A percentile compares a stretch with the other conserved stretches of the same genome.
phyloP scores from a whole-genome alignment of 164 flowering plant genomes.

The Dillenia turbinata region DNA sequence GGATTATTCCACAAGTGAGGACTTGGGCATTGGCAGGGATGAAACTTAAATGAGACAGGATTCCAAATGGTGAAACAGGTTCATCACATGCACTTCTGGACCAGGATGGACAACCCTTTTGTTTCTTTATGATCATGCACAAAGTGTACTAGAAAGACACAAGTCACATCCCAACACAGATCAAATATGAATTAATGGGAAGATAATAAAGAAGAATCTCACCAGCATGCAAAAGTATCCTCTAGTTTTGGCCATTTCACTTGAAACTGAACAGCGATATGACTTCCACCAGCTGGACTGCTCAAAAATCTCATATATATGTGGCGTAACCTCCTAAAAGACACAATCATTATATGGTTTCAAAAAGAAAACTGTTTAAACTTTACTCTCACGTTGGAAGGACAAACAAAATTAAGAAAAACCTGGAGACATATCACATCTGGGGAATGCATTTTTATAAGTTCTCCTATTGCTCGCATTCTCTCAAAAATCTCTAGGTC shows the following conservation, averaged over 20 bases:
- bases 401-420: slow-evolving; percentile 2
- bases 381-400: background rate
- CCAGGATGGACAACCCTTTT: no score
- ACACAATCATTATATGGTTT: background rate
- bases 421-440: slow-evolving; percentile 96
- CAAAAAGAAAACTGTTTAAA: background rate
- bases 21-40: no score
- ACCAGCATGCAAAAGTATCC: slow-evolving; percentile 92
- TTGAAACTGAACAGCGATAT: slow-evolving; percentile 66
- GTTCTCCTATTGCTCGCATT: slow-evolving; percentile 83
- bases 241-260: slow-evolving; percentile 29
- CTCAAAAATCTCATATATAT: slow-evolving; percentile 53
- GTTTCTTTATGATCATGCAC: no score
- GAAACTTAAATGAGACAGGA: no score
- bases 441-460: slow-evolving; percentile 70
- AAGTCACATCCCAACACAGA: background rate
- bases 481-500: slow-evolving; percentile 76
- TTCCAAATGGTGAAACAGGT: no score
- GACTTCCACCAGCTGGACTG: slow-evolving; percentile 81
- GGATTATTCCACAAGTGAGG: no score
- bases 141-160: no score
- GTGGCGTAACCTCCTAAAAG: slow-evolving; percentile 84
- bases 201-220: slow-evolving; percentile 3
- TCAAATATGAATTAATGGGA: background rate
- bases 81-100: no score